Conservation (phyloP, 768 basidiomycete genomes). For the Lenzites betulinus region DNA sequence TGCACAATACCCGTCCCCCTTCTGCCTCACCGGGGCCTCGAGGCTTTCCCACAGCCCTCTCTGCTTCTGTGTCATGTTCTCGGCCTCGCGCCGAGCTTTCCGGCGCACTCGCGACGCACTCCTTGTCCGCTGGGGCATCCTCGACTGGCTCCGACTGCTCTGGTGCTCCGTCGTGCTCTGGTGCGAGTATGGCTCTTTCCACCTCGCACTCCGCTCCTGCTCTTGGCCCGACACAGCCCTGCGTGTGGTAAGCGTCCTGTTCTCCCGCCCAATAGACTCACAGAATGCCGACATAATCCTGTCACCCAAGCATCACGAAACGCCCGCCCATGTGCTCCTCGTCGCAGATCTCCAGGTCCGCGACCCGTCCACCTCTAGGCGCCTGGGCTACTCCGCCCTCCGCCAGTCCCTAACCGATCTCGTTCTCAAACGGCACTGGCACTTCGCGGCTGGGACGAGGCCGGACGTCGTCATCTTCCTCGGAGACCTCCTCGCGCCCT, state of each 20-base stretch:
- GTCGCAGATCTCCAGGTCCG: constrained; percentile 87
- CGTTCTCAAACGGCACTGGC: constrained; percentile 83
- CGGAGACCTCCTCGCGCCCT: constrained; percentile 90
- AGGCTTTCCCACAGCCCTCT: not conserved
- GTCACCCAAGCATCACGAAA: not conserved
- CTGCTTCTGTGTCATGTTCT: constrained; percentile 13
- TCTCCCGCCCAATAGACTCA: not conserved
- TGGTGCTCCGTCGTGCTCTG: constrained; percentile 71
- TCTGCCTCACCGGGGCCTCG: not conserved
- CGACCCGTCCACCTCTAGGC: constrained; percentile 4
- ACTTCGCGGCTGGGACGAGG: constrained; percentile 51
- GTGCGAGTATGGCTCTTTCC: constrained; percentile 66
- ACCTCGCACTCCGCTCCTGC: constrained; percentile 48
- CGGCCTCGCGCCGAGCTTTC: constrained; percentile 4
- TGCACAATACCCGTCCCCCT: too few species aligned
- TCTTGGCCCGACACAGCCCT: constrained; percentile 52
- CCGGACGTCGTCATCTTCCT: constrained; percentile 84
- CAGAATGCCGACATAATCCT: not conserved
- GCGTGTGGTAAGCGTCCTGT: constrained; percentile 18
- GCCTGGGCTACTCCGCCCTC: constrained; percentile 2
- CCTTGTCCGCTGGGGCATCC: constrained; percentile 16
- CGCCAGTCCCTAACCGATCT: constrained; percentile 58
- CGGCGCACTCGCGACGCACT: constrained; percentile 6
- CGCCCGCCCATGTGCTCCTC: constrained; percentile 59
- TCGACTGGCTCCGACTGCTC: constrained; percentile 26